Evolutionary conservation across 805 yeast genomes (phyloP).

Genomic region (Maudiozyma pseudohumilis): DNA sequence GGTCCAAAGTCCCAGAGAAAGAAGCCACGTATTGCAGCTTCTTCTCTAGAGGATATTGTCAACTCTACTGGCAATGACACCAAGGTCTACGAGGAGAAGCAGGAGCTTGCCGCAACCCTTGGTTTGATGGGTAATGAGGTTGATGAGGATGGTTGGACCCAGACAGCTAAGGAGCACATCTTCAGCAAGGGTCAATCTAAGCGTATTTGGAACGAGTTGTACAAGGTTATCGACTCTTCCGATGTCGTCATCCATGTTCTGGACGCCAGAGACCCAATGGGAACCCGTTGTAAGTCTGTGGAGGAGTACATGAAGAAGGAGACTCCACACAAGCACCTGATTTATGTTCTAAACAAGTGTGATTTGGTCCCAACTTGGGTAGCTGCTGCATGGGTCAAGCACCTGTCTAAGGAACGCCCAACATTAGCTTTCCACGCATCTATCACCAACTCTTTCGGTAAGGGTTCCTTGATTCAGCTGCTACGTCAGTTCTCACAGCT

Average conservation of each 20-base stretch:
- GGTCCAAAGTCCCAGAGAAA: slow-evolving; percentile 95
- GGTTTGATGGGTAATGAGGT: slow-evolving; percentile 69
- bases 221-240: slow-evolving; percentile 93
- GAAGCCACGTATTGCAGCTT: slow-evolving; percentile 73
- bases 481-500: slow-evolving; percentile 85
- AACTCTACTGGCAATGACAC: slow-evolving; percentile 46
- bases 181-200: slow-evolving; percentile 96
- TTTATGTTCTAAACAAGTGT: slow-evolving; percentile 91
- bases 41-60: slow-evolving; percentile 73
- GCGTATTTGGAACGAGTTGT: slow-evolving; percentile 96
- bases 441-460: slow-evolving; percentile 93
- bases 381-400: slow-evolving; percentile 99
- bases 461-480: slow-evolving; percentile 89
- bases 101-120: slow-evolving; percentile 61
- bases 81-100: slow-evolving; percentile 58
- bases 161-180: slow-evolving; percentile 90
- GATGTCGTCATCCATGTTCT: slow-evolving; percentile 94
- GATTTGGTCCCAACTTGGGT: slow-evolving; percentile 99
- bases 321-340: slow-evolving; percentile 92
- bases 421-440: slow-evolving; percentile 98
- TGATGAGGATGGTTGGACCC: slow-evolving; percentile 70
- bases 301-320: slow-evolving; percentile 89
- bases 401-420: slow-evolving; percentile 81
- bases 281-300: slow-evolving; percentile 88
- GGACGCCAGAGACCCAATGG: slow-evolving; percentile 96